Evolutionary conservation across 2,329 filamentous ascomycete species (phyloP), one percentile per base, ranked within the genome.

Genomic region (Aspergillus sclerotialis): DNA sequence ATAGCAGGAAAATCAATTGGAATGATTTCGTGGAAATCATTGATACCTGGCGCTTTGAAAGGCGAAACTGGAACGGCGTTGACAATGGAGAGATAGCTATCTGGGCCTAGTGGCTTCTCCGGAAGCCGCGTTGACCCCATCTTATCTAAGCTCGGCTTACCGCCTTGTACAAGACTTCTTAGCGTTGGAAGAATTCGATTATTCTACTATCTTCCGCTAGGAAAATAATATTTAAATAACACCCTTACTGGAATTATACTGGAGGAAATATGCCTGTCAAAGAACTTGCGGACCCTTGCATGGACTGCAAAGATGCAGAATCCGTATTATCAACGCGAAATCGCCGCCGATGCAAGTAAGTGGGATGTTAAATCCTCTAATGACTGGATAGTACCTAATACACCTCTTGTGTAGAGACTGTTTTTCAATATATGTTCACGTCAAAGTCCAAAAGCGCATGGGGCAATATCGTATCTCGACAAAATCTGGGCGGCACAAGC

Each of bases 361-460:
- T 44, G 28, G 25, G 9, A 24, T 18, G 28, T 33, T 16, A 25
- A 35, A 38, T 28, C 14, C 27, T 32, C 28, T 30, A 24, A 29
- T 30, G 33, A 33, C 26, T 33, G 15, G 23, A 18, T 28, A 27
- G 21, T 27, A 31, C 40, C 39, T 49, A 38, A 49, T 29, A 11
- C 10, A 24, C 18, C 23, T 46, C 15, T 17, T n/a, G 19, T 29
- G 10, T 31, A 86, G 82, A 36, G 64, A 72, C 42, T 96, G 92
- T 64, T 95, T 90, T 63, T 67, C 73, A 38, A 74, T 75, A 50
- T 95, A 88, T 66, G 72, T 94, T 36, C 70, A 76, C 39, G 80
- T 76, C 45, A 96, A 96, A 62, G 73, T 80, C 40, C 74, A 86
- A 47, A 90, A 90, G 61, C 84, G 88, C 30, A 76, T 84, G 67